Evolutionary conservation across 2,329 filamentous ascomycete genomes (phyloP).

Genomic region (Fusarium sp.): DNA sequence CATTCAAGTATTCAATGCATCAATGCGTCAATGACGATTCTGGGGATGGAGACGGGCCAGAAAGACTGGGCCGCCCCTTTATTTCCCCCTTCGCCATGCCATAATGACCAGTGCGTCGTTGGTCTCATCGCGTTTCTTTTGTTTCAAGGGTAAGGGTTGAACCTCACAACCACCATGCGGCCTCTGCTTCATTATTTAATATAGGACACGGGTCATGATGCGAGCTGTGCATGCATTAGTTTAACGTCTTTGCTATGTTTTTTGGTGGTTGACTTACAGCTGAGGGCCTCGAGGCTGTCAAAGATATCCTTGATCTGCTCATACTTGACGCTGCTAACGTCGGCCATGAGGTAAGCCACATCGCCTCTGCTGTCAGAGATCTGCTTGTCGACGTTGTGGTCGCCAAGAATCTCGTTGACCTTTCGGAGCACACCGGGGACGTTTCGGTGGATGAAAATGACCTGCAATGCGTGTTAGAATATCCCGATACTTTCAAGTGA

Average conservation of each 20-base stretch:
- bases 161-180: conserved; percentile 13
- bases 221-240: conserved; percentile 48
- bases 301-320: conserved; percentile 86
- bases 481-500: background rate
- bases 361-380: conserved; percentile 96
- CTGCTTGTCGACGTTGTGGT: conserved; percentile 99
- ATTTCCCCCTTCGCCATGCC: conserved; percentile 23
- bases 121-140: conserved; percentile 30
- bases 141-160: conserved; percentile 28
- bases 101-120: conserved; percentile 22
- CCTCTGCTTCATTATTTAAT: conserved; percentile 45
- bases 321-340: conserved; percentile 85
- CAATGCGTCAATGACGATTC: conserved; percentile 30
- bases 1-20: conserved; percentile 28
- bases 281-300: conserved; percentile 79
- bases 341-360: conserved; percentile 96
- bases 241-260: conserved; percentile 5
- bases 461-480: conserved; percentile 50
- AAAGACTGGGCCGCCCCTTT: conserved; percentile 33
- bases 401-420: conserved; percentile 92
- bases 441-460: conserved; percentile 97
- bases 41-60: conserved; percentile 28
- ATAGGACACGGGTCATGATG: conserved; percentile 58
- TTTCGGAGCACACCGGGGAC: conserved; percentile 92
- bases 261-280: conserved; percentile 64